Evolutionary conservation across 73 alveolate species (phyloP), one percentile per base, ranked within the genome.

Genomic region (Paramecium bursaria): DNA sequence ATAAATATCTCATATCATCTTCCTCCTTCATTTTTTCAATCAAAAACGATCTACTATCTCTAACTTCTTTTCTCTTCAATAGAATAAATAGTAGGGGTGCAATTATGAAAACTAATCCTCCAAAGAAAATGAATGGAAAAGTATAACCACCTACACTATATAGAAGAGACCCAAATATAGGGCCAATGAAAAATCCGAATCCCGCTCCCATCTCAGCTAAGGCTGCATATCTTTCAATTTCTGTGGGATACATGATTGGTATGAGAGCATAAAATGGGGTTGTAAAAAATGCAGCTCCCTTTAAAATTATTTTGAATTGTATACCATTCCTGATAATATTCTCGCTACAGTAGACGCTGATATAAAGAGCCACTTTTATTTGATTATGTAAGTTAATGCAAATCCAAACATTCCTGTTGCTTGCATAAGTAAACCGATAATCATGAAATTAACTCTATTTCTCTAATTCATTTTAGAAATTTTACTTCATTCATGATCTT

Each of bases 201-300:
- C 54, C 48, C 14, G 51, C 29, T 19, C 19, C 48, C 29, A 33
- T 31, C 23, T 60, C 79, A 30, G 30, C 51, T 30, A 60, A 21
- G 1, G 79, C 79, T 42, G 35, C 23, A 6, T 30, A 31, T 9
- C 35, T 15, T 7, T 30, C 55, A 26, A 33, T 4, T 10, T 31
- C 13, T 15, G 29, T 23, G 15, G 79, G 79, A 10, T 21, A 60
- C 17, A 26, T 14, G 21, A 21, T 31, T 14, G 79, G 79, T 13
- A 60, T 60, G 26, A 3, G 35, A 14, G 79, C 50, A 31, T 60
- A 60, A 14, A 60, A 60, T n/a, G 79, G 54, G 13, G 79, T 60
- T 33, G 35, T 15, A 4, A 60, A 26, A 31, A 53, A 17, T 15
- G 29, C 22, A 3, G 26, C 50, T 11, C 54, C 79, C 79, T 60